Percentiles rank a stretch among this genome's conserved stretches.
phyloP scores from a whole-genome alignment of 1,284 basidiomycete genomes.

The Sporisorium exsertum region DNA sequence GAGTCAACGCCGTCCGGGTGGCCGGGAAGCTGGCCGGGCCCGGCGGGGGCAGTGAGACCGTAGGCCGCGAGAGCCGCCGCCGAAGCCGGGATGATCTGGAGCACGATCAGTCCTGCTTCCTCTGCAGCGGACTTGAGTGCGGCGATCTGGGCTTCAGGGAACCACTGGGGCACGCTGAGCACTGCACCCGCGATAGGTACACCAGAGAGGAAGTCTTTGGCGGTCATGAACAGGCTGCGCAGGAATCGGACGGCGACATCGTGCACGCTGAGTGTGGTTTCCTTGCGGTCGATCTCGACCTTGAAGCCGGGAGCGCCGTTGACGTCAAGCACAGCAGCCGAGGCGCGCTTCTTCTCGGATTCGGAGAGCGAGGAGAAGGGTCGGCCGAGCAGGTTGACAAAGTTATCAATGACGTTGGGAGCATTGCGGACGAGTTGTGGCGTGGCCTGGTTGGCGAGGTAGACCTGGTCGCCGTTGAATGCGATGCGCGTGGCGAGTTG shows the following conservation, averaged over 20 bases:
- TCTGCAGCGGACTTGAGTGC: constrained; percentile 81
- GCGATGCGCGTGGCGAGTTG: constrained; percentile 96
- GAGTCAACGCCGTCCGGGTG: constrained; percentile 66
- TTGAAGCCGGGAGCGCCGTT: constrained; percentile 74
- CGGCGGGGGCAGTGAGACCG: constrained; percentile 70
- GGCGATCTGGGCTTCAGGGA: constrained; percentile 77
- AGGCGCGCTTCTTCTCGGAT: constrained; percentile 78
- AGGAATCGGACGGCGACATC: constrained; percentile 90
- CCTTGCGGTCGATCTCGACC: constrained; percentile 80
- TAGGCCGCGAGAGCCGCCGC: constrained; percentile 78
- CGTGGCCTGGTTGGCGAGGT: constrained; percentile 95
- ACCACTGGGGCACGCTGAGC: constrained; percentile 83
- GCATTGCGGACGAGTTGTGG: constrained; percentile 95
- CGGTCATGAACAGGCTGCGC: constrained; percentile 83
- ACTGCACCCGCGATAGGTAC: constrained; percentile 84
- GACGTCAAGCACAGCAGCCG: constrained; percentile 84
- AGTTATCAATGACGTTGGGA: constrained; percentile 91
- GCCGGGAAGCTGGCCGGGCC: constrained; percentile 70
- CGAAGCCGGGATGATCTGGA: constrained; percentile 83
- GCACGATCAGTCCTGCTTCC: constrained; percentile 81
- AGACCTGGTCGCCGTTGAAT: constrained; percentile 78
- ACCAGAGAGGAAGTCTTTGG: constrained; percentile 88
- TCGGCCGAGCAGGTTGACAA: constrained; percentile 92
- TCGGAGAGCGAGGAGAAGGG: constrained; percentile 81
- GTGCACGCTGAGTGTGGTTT: constrained; percentile 80